These are phyloP conservation scores for Coemansia sp. DNA, from an alignment of 192 early-diverging fungal genomes.

Conservation along the genomic window DNA sequence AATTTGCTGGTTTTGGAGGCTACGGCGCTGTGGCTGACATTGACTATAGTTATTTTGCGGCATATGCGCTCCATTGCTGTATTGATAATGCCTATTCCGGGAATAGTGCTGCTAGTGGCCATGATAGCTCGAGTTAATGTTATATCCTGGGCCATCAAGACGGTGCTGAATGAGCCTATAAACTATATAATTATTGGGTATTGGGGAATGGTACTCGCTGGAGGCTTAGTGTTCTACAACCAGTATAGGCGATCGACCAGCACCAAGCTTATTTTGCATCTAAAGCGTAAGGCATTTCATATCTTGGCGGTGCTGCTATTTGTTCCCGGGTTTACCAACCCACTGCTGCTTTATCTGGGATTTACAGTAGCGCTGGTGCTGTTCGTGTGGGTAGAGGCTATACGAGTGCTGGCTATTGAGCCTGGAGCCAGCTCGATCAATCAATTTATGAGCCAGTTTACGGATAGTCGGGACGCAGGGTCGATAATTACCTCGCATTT, in stretches of 20 bases:
- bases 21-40: conserved; percentile 7
- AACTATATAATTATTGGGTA: conserved; percentile 11
- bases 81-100: too few species aligned
- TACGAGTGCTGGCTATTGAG: conserved; percentile 73
- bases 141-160: background rate
- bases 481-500: conserved; percentile 83
- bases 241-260: too few species aligned
- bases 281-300: conserved; percentile 86
- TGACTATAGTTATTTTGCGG: background rate
- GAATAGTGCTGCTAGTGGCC: conserved; percentile 3
- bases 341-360: conserved; percentile 72
- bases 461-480: conserved; percentile 83
- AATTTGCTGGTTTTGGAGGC: conserved; percentile 20
- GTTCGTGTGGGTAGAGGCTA: conserved; percentile 76
- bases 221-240: background rate
- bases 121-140: background rate
- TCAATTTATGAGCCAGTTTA: conserved; percentile 73
- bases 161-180: background rate
- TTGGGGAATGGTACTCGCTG: conserved; percentile 21
- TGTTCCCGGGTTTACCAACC: conserved; percentile 70
- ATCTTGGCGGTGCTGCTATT: conserved; percentile 81
- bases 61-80: too few species aligned
- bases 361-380: conserved; percentile 72
- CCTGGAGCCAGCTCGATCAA: conserved; percentile 64
- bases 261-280: conserved; percentile 54